These are phyloP conservation scores for Phytophthora meadii DNA, from an alignment of 352 stramenopile species.

Conservation along the genomic window DNA sequence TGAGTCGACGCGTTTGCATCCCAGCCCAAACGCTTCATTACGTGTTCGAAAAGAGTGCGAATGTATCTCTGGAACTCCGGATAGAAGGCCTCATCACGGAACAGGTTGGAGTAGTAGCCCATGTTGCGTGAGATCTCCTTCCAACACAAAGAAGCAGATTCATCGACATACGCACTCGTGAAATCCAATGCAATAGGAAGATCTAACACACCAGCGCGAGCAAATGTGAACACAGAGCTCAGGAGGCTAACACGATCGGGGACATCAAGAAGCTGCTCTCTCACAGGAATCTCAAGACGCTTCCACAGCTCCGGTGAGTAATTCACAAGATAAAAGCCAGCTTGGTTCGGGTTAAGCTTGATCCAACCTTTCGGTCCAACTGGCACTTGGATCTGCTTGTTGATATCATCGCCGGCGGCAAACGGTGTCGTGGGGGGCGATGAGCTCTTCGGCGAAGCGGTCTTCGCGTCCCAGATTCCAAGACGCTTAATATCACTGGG, in stretches of 20 bases:
- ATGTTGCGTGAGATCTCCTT: slow-evolving; percentile 70
- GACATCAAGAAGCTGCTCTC: slow-evolving; percentile 60
- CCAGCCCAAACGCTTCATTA: slow-evolving; percentile 69
- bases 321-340: slow-evolving; percentile 95
- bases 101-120: slow-evolving; percentile 58
- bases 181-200: slow-evolving; percentile 70
- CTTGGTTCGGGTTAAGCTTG: slow-evolving; percentile 96
- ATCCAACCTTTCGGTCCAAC: slow-evolving; percentile 78
- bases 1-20: slow-evolving; percentile 34
- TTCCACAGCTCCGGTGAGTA: slow-evolving; percentile 90
- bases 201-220: slow-evolving; percentile 56
- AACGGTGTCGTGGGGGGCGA: slow-evolving; percentile 38
- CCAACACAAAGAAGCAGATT: slow-evolving; percentile 70
- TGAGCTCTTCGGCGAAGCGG: slow-evolving; percentile 26
- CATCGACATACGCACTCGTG: slow-evolving; percentile 58
- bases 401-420: slow-evolving; percentile 85
- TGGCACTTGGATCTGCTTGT: slow-evolving; percentile 74
- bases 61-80: slow-evolving; percentile 63
- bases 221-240: slow-evolving; percentile 93
- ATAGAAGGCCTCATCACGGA: slow-evolving; percentile 61
- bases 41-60: slow-evolving; percentile 55
- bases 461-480: slow-evolving; percentile 77
- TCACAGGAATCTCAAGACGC: slow-evolving; percentile 69
- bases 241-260: slow-evolving; percentile 94
- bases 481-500: slow-evolving; percentile 53